Evolutionary conservation across 345 rosid genomes (phyloP), one percentile per base, ranked within the genome.

Genomic region (Murraya koenigii): DNA sequence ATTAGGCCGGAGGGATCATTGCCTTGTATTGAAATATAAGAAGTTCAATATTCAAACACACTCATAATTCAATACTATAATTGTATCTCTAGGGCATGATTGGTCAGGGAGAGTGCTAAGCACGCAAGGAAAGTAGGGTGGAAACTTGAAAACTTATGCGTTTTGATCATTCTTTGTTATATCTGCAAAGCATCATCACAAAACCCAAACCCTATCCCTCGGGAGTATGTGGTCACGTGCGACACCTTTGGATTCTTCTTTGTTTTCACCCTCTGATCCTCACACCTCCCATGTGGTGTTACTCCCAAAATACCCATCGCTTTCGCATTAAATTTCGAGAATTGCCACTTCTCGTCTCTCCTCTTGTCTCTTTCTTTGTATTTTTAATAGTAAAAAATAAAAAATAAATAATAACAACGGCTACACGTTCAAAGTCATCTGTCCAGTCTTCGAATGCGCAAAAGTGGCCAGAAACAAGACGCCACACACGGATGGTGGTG

Each of bases 171-270:
- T 41, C 14, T n/a, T 41, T 11, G 49, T 41, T 41, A 9, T 11
- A 10, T 41, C 10, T 41, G 49, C 49, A 32, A 41, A 11, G 49
- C 49, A 44, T 44, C 49, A 10, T 44, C 49, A 11, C 49, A 3
- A 44, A 13, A 44, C 49, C 17, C 49, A 44, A 44, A 3, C 49
- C 49, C 49, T 11, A 44, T 13, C 49, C 49, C 49, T 44, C 49
- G 49, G 49, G 49, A 13, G 5, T n/a, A n/a, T 80, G 49, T 56
- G 86, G 87, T 85, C 91, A 90, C 92, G 94, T 90, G 90, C 91
- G 30, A 44, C 49, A n/a, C 60, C 85, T 75, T 82, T 62, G 87
- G 85, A 84, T 80, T 82, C 84, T 77, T 59, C 77, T 56, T 74
- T 49, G 66, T 36, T 55, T 71, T 71, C 44, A 35, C 75, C 41